Percentiles rank a stretch among this genome's conserved stretches.
Evolutionary conservation across 106 monocot species (phyloP).

Genomic region (Ottelia alismoides): DNA sequence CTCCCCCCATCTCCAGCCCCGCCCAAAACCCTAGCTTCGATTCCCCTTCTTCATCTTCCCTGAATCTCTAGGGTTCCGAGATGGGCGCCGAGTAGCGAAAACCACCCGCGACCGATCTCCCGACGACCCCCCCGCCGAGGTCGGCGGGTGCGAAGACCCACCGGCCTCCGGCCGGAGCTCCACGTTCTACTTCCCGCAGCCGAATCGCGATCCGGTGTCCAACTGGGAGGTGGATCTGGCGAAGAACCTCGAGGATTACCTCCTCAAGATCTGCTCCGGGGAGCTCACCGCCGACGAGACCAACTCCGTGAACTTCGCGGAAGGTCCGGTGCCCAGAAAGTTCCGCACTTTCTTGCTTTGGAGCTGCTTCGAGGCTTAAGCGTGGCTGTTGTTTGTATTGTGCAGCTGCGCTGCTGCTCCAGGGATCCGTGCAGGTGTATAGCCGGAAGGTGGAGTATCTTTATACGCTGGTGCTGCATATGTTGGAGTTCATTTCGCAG

Average conservation of each 20-base stretch:
- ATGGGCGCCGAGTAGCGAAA: too few relatives aligned
- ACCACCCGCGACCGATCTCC: too few relatives aligned
- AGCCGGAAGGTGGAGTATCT: conserved; percentile 92
- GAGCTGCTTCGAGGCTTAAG: background rate
- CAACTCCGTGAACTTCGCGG: conserved; percentile 73
- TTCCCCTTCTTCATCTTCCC: too few relatives aligned
- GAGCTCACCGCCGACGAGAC: conserved; percentile 31
- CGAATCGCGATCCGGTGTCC: conserved; percentile 58
- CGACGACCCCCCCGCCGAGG: too few relatives aligned
- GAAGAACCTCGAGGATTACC: conserved; percentile 84
- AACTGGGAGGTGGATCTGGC: conserved; percentile 89
- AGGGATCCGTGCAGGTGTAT: conserved; percentile 91
- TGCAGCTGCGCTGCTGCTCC: conserved; percentile 77
- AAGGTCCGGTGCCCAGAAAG: conserved; percentile 32
- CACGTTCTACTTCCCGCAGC: too few relatives aligned
- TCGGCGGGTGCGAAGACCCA: too few relatives aligned
- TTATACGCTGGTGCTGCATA: conserved; percentile 69
- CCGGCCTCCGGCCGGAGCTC: too few relatives aligned
- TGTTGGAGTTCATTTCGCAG: conserved; percentile 70
- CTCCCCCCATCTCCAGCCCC: too few relatives aligned
- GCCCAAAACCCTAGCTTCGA: too few relatives aligned
- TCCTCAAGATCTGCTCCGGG: conserved; percentile 90
- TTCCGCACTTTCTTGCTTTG: conserved; percentile 4
- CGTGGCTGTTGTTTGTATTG: too few relatives aligned
- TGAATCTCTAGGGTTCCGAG: too few relatives aligned